phyloP scores from a whole-genome alignment of 2,329 filamentous ascomycete genomes.

The Botrytis elliptica region DNA sequence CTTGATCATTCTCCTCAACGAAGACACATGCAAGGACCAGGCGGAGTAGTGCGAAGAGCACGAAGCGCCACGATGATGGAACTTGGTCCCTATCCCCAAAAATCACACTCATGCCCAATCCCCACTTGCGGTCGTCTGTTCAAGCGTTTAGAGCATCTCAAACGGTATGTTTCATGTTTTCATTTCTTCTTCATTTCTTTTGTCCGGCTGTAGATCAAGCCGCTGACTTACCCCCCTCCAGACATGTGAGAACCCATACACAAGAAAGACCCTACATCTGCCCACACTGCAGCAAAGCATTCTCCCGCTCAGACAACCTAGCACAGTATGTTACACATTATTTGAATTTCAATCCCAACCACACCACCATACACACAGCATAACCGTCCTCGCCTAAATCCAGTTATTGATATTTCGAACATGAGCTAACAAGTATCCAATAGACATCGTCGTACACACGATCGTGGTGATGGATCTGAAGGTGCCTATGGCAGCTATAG shows the following conservation, averaged over 20 bases:
- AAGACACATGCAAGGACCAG: constrained; percentile 67
- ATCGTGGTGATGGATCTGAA: constrained; percentile 68
- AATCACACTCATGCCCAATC: constrained; percentile 99
- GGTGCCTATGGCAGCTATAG: constrained; percentile 57
- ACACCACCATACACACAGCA: constrained; percentile 28
- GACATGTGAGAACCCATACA: constrained; percentile 98
- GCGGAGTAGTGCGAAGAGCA: constrained; percentile 81
- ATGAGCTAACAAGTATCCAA: constrained; percentile 31
- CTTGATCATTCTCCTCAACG: constrained; percentile 59
- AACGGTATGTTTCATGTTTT: constrained; percentile 71
- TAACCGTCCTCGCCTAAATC: constrained; percentile 40
- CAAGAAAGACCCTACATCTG: constrained; percentile 99
- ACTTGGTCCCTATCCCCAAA: constrained; percentile 91
- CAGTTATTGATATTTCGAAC: constrained; percentile 19
- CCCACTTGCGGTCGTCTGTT: constrained; percentile 95
- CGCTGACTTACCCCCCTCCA: constrained; percentile 53
- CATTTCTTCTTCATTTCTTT: constrained; percentile 37
- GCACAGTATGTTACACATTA: constrained; percentile 70
- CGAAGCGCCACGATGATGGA: constrained; percentile 96
- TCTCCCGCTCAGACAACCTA: constrained; percentile 97
- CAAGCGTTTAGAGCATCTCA: constrained; percentile 98
- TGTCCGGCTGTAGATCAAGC: constrained; percentile 41
- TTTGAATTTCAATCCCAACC: constrained; percentile 16
- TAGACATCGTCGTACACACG: constrained; percentile 77
- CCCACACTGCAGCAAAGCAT: constrained; percentile 97